phyloP scores from a whole-genome alignment of 139 green algal genomes.

The Volvox africanus region DNA sequence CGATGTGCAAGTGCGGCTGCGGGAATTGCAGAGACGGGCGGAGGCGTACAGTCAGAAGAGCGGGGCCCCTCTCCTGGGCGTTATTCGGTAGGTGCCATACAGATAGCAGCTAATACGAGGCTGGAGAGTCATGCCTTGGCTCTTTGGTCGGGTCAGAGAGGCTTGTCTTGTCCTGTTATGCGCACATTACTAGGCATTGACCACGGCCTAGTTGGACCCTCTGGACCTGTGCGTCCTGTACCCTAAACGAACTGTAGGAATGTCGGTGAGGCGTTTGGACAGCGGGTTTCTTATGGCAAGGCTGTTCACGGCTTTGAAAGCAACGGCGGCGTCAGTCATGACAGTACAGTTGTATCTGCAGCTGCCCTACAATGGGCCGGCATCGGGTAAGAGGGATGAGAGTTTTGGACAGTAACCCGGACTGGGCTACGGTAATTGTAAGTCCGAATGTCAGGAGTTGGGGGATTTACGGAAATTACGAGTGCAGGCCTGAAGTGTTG shows the following conservation, averaged over 20 bases:
- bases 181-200: no score
- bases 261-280: neutral
- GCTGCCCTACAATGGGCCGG: neutral
- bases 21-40: constrained; percentile 12
- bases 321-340: no score
- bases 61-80: neutral
- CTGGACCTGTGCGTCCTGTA: neutral
- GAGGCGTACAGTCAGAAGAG: neutral
- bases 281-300: neutral
- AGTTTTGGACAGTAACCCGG: neutral
- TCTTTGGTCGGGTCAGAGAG: neutral
- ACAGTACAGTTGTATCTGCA: neutral
- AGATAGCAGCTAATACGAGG: neutral
- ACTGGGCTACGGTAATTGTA: neutral
- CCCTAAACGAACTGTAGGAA: neutral
- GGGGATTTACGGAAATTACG: neutral
- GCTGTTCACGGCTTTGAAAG: neutral
- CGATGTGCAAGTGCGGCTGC: neutral
- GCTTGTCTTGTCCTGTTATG: neutral
- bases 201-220: neutral
- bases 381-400: neutral
- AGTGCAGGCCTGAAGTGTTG: neutral
- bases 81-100: neutral
- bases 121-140: neutral
- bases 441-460: no score